phyloP scores from a whole-genome alignment of 768 basidiomycete species.

The Tephrocybe sp. region DNA sequence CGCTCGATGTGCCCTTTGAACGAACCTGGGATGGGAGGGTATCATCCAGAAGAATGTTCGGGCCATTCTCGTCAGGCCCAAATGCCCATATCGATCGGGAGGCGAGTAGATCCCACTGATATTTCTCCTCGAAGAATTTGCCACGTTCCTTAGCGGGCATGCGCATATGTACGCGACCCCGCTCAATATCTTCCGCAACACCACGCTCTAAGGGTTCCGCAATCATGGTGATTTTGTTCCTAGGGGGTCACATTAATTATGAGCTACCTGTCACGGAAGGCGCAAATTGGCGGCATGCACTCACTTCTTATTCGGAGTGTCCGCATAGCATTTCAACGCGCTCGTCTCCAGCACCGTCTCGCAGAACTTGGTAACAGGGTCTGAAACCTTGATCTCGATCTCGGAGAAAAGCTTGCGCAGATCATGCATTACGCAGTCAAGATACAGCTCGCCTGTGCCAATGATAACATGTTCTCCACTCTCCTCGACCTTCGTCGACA shows the following conservation, averaged over 20 bases:
- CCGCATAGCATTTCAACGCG: slow-evolving; percentile 97
- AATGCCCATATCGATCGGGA: slow-evolving; percentile 99
- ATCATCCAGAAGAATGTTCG: slow-evolving; percentile 93
- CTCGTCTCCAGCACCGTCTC: slow-evolving; percentile 98
- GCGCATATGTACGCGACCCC: slow-evolving; percentile 88
- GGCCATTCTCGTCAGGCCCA: slow-evolving; percentile 93
- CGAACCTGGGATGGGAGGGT: slow-evolving; percentile 90
- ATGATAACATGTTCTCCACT: slow-evolving; percentile 96
- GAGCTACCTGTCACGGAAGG: neutral
- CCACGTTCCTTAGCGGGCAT: slow-evolving; percentile 96
- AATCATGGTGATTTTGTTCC: slow-evolving; percentile 99
- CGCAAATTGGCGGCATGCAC: slow-evolving; percentile 24
- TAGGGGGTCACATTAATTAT: slow-evolving; percentile 31
- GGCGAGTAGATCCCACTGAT: slow-evolving; percentile 97
- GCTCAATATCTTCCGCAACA: slow-evolving; percentile 94
- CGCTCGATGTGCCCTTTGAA: neutral
- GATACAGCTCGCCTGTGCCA: slow-evolving; percentile 95
- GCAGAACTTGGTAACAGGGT: slow-evolving; percentile 97
- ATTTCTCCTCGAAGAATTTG: slow-evolving; percentile 94
- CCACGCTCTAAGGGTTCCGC: slow-evolving; percentile 96
- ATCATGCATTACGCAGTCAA: slow-evolving; percentile 98
- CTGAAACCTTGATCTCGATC: slow-evolving; percentile 99
- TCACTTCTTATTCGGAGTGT: slow-evolving; percentile 98
- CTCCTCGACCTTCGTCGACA: slow-evolving; percentile 96
- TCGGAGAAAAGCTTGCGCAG: slow-evolving; percentile 89